Conservation (phyloP, 129 eudicot species). For the Chrysanthemum makinoi region DNA sequence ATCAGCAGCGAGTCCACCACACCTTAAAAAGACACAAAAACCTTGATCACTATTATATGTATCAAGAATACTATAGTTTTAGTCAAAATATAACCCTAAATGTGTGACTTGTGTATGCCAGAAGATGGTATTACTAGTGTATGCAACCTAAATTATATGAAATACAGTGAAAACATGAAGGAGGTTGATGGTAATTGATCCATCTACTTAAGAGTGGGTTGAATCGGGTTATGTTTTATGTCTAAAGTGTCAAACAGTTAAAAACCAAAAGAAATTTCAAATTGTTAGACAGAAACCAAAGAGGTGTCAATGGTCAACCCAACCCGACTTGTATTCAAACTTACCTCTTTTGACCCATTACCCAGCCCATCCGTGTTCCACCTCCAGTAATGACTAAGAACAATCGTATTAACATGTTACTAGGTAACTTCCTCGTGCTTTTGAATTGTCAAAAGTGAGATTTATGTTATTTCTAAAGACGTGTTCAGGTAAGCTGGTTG, state of each 20-base stretch:
- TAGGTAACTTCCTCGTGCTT: no score
- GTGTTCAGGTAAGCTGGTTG: no score
- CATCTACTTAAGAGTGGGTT: not conserved
- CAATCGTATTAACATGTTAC: no score
- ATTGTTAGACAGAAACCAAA: not conserved
- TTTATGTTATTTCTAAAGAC: no score
- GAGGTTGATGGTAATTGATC: not conserved
- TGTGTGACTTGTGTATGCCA: not conserved
- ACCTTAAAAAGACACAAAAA: conserved; percentile 41
- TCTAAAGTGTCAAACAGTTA: no score
- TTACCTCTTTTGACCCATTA: not conserved
- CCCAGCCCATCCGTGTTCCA: not conserved
- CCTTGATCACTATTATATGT: not conserved
- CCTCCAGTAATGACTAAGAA: no score
- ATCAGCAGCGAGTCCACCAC: conserved; percentile 81
- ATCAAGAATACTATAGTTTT: not conserved
- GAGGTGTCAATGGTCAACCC: not conserved
- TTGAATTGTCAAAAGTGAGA: no score
- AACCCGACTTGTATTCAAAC: not conserved
- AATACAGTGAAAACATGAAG: not conserved
- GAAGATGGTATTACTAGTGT: not conserved
- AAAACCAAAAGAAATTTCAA: no score
- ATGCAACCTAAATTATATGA: not conserved
- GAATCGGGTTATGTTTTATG: not conserved
- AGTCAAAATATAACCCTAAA: not conserved